Conservation (phyloP, 176 grass and related monocot genomes). For the Aegilops tauschii region DNA sequence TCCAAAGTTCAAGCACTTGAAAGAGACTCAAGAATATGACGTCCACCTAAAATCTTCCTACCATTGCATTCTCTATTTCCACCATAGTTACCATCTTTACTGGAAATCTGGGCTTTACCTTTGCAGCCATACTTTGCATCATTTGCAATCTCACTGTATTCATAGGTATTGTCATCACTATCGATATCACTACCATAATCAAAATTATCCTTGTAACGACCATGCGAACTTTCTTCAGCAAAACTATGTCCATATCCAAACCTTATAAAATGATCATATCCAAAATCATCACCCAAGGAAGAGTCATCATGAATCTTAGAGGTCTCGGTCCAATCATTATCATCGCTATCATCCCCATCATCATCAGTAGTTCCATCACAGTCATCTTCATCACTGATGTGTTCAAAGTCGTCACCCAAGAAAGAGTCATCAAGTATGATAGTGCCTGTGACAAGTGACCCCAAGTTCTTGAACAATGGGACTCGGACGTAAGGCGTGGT, state of each 20-base stretch:
- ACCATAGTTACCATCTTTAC: not conserved
- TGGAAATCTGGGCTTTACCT: not conserved
- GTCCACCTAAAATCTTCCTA: not conserved
- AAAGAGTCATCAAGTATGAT: conserved; percentile 31
- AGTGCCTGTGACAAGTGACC: not conserved
- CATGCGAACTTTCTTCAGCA: not conserved
- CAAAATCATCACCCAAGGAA: not conserved
- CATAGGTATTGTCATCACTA: conserved; percentile 23
- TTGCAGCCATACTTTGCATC: conserved; percentile 6
- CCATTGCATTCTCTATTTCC: not conserved
- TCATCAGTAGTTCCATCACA: conserved; percentile 17
- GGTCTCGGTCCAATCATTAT: not conserved
- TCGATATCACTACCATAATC: conserved; percentile 21
- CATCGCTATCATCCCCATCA: not conserved
- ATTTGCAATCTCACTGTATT: conserved; percentile 36
- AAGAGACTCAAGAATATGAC: not conserved
- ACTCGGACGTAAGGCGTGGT: not conserved
- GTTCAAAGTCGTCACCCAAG: not conserved
- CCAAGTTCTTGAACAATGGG: conserved; percentile 22
- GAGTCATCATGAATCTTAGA: not conserved
- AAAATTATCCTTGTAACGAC: not conserved
- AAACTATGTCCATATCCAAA: not conserved
- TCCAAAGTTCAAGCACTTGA: not conserved
- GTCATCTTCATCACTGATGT: conserved; percentile 21
- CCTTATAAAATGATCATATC: not conserved